Evolutionary conservation across 192 early-diverging fungal species (phyloP).

Genomic region (Nowakowskiella sp.): DNA sequence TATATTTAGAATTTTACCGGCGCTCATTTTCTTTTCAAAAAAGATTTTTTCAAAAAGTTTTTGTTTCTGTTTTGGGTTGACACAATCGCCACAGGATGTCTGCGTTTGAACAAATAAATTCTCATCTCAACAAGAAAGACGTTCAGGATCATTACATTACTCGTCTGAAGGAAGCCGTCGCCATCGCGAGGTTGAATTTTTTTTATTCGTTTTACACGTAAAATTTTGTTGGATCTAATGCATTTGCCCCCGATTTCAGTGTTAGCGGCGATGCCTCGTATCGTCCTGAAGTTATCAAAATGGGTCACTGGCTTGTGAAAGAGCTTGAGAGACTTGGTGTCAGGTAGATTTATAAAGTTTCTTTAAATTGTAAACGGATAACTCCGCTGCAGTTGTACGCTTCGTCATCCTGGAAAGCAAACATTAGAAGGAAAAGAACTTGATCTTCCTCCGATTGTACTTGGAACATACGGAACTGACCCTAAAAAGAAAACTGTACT

Average conservation of each 20-base stretch:
- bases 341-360: conserved; percentile 34
- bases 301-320: conserved; percentile 74
- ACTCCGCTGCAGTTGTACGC: conserved; percentile 32
- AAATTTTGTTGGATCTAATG: neutral
- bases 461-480: conserved; percentile 85
- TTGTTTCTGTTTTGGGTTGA: too few relatives aligned
- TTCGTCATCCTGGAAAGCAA: conserved; percentile 74
- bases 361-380: neutral
- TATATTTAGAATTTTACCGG: too few relatives aligned
- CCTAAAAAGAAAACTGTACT: conserved; percentile 90
- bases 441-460: conserved; percentile 83
- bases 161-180: conserved; percentile 78
- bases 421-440: conserved; percentile 66
- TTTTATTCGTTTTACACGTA: neutral
- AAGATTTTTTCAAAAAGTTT: too few relatives aligned
- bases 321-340: conserved; percentile 69
- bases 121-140: too few relatives aligned
- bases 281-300: conserved; percentile 75
- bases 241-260: conserved; percentile 3
- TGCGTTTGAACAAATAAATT: too few relatives aligned
- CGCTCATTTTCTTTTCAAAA: too few relatives aligned
- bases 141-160: conserved; percentile 68
- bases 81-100: too few relatives aligned
- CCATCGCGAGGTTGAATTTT: conserved; percentile 61
- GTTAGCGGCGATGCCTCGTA: conserved; percentile 62